These are phyloP conservation scores for Bocquillonia castaneifolia DNA, from an alignment of 441 rosid genomes.

Conservation along the genomic window DNA sequence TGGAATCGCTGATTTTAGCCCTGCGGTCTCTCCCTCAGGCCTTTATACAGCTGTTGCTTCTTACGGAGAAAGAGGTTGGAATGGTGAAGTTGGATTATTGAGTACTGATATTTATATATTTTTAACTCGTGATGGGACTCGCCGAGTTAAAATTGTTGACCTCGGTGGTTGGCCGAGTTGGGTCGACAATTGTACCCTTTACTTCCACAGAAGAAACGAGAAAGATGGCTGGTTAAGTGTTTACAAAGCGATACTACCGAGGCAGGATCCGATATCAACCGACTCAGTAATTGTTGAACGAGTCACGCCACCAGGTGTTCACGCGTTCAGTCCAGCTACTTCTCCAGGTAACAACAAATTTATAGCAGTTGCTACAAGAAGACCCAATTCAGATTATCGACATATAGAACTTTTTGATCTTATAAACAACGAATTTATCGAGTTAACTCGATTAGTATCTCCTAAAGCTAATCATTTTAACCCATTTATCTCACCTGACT, in stretches of 20 bases:
- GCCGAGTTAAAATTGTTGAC: constrained; percentile 62
- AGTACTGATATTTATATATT: constrained; percentile 65
- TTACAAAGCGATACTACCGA: constrained; percentile 47
- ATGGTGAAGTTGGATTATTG: constrained; percentile 71
- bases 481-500: constrained; percentile 78
- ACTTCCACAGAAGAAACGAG: constrained; percentile 60
- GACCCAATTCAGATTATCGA: constrained; percentile 50
- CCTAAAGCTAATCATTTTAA: constrained; percentile 65
- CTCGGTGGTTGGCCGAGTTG: constrained; percentile 95
- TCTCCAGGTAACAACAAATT: constrained; percentile 69
- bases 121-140: constrained; percentile 61
- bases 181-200: constrained; percentile 69
- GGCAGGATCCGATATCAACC: constrained; percentile 24
- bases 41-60: constrained; percentile 77
- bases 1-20: constrained; percentile 75
- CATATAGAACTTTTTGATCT: constrained; percentile 73
- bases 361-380: constrained; percentile 74
- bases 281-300: constrained; percentile 51
- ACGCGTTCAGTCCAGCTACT: constrained; percentile 83
- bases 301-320: constrained; percentile 76
- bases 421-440: constrained; percentile 41
- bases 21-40: constrained; percentile 79
- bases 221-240: constrained; percentile 73
- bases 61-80: constrained; percentile 65
- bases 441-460: constrained; percentile 64